A percentile compares a stretch with the other conserved stretches of the same genome.
phyloP scores from a whole-genome alignment of 371 early-diverging fungal species.

The Apophysomyces trapeziformis region DNA sequence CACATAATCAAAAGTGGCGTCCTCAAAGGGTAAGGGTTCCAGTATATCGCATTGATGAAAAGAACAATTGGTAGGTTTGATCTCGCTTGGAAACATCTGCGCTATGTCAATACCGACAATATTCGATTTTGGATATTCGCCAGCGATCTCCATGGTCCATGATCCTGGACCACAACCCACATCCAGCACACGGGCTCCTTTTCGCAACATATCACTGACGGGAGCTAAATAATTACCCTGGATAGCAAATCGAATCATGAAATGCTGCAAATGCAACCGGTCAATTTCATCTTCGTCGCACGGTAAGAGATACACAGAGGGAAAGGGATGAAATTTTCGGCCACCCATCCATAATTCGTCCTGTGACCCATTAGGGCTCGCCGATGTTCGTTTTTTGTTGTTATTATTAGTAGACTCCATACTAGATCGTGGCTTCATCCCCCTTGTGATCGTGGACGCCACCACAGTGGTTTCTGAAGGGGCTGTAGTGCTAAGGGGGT shows the following conservation, averaged over 20 bases:
- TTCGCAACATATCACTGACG: constrained; percentile 48
- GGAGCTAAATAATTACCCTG: constrained; percentile 62
- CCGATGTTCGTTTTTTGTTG: neutral
- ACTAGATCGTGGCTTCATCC: constrained; percentile 11
- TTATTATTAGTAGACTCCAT: constrained; percentile 7
- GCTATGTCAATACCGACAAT: constrained; percentile 55
- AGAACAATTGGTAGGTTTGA: constrained; percentile 47
- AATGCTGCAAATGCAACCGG: constrained; percentile 47
- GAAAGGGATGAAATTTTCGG: constrained; percentile 30
- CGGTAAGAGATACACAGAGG: constrained; percentile 42
- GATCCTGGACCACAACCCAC: constrained; percentile 63
- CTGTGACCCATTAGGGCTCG: neutral
- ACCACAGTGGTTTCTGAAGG: neutral
- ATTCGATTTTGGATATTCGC: constrained; percentile 59
- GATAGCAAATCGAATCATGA: constrained; percentile 55
- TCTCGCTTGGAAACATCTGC: constrained; percentile 43
- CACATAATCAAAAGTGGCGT: constrained; percentile 49
- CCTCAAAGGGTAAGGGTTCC: constrained; percentile 44
- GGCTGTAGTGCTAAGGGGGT: constrained; percentile 5
- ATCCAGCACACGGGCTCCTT: constrained; percentile 51
- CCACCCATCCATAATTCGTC: constrained; percentile 28
- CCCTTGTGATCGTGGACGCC: neutral
- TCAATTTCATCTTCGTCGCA: constrained; percentile 55
- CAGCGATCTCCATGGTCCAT: constrained; percentile 66
- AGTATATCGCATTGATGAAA: constrained; percentile 46